phyloP scores from a whole-genome alignment of 768 basidiomycete genomes.

The Fistulinella prunicolor region DNA sequence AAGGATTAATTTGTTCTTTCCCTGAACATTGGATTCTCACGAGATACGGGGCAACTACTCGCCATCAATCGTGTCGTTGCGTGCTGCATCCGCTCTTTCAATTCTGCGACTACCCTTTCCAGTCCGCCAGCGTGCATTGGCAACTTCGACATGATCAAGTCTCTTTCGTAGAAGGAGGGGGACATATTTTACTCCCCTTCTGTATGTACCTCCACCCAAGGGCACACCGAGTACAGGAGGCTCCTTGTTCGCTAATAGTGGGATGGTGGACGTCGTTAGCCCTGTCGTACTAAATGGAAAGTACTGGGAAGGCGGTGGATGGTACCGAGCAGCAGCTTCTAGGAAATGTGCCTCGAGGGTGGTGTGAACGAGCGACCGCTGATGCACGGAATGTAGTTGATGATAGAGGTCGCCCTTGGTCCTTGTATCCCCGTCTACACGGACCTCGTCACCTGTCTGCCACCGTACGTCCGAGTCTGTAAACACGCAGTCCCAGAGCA shows the following conservation, averaged over 20 bases:
- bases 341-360: conserved; percentile 67
- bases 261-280: conserved; percentile 18
- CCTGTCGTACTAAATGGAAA: conserved; percentile 36
- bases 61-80: background rate
- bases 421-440: conserved; percentile 22
- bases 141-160: conserved; percentile 65
- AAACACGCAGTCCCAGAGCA: conserved; percentile 90
- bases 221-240: conserved; percentile 48
- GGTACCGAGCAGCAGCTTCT: conserved; percentile 49
- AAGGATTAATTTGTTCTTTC: conserved; percentile 13
- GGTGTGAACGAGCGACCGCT: conserved; percentile 61
- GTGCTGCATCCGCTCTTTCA: conserved; percentile 28
- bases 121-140: conserved; percentile 75
- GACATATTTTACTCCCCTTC: conserved; percentile 59
- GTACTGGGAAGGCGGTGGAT: conserved; percentile 39
- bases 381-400: conserved; percentile 51
- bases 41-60: conserved; percentile 1
- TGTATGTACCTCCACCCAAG: conserved; percentile 68
- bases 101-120: conserved; percentile 57
- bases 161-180: conserved; percentile 66
- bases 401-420: conserved; percentile 43
- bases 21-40: background rate
- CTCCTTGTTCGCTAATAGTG: conserved; percentile 12
- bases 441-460: conserved; percentile 51
- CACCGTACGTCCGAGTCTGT: conserved; percentile 63